These are phyloP conservation scores for Cercospora nicotianae DNA, from an alignment of 2,329 filamentous ascomycete species.

Conservation along the genomic window DNA sequence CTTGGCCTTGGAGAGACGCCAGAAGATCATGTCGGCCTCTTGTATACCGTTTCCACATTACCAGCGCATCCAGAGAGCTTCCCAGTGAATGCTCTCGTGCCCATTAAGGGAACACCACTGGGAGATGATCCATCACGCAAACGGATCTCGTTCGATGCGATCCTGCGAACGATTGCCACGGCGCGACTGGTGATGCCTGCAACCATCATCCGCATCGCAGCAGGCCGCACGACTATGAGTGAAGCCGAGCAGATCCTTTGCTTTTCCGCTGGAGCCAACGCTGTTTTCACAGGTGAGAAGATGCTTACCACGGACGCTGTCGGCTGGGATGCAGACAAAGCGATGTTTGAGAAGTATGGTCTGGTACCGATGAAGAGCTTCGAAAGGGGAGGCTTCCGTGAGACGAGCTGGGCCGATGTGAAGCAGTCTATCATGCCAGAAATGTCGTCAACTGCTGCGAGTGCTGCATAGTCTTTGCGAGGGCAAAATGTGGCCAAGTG, in stretches of 20 bases:
- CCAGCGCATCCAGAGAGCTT: constrained; percentile 85
- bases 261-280: constrained; percentile 88
- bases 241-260: constrained; percentile 88
- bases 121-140: constrained; percentile 59
- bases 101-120: constrained; percentile 85
- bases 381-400: constrained; percentile 38
- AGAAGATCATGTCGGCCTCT: constrained; percentile 75
- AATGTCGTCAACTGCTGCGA: neutral
- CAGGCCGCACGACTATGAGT: constrained; percentile 77
- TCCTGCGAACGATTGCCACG: constrained; percentile 80
- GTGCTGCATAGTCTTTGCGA: neutral
- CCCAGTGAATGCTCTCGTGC: constrained; percentile 86
- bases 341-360: constrained; percentile 82
- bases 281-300: constrained; percentile 94
- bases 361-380: constrained; percentile 68
- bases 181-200: constrained; percentile 79
- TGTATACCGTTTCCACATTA: constrained; percentile 79
- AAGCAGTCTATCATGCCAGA: constrained; percentile 21
- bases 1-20: constrained; percentile 78
- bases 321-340: constrained; percentile 84
- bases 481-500: neutral
- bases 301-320: constrained; percentile 93
- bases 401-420: constrained; percentile 32
- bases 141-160: constrained; percentile 72
- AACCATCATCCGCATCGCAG: constrained; percentile 84